Conservation (phyloP, 495 filamentous ascomycete species). For the Xylaria telfairii region DNA sequence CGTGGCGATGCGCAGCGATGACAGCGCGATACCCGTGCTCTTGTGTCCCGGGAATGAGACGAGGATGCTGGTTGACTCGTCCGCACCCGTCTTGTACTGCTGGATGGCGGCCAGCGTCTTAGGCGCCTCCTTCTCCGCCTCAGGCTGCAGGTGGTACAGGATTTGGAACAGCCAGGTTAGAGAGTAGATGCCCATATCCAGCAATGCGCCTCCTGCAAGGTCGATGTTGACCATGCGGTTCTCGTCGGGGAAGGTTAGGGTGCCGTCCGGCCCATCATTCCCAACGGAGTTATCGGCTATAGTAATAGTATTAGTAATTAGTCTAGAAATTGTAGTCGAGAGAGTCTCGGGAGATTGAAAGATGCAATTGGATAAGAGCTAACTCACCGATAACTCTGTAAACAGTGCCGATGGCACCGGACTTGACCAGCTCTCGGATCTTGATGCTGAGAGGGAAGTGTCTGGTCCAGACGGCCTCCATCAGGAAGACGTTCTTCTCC, state of each 20-base stretch:
- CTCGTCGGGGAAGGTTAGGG: slow-evolving; percentile 53
- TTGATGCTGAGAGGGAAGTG: slow-evolving; percentile 85
- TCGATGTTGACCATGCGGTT: slow-evolving; percentile 88
- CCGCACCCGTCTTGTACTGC: slow-evolving; percentile 82
- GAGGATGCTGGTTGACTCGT: slow-evolving; percentile 82
- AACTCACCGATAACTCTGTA: slow-evolving; percentile 68
- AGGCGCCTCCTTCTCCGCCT: slow-evolving; percentile 57
- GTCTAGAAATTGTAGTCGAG: not conserved
- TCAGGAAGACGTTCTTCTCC: slow-evolving; percentile 86
- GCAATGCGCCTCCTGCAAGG: slow-evolving; percentile 81
- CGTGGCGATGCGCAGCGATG: slow-evolving; percentile 69
- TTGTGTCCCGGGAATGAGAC: slow-evolving; percentile 72
- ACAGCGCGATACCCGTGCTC: slow-evolving; percentile 79
- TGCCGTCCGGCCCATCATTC: slow-evolving; percentile 45
- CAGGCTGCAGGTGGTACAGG: slow-evolving; percentile 79
- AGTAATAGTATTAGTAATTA: slow-evolving; percentile 17
- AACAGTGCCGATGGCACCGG: slow-evolving; percentile 76
- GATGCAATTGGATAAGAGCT: too few relatives aligned
- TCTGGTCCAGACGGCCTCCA: slow-evolving; percentile 97
- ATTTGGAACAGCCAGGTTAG: slow-evolving; percentile 94
- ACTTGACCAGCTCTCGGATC: slow-evolving; percentile 71
- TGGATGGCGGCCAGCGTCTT: slow-evolving; percentile 66
- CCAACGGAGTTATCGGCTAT: slow-evolving; percentile 66
- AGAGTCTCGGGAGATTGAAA: not conserved
- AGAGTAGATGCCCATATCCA: slow-evolving; percentile 88